Evolutionary conservation across 495 filamentous ascomycete genomes (phyloP).

Genomic region (Penicillium herquei): DNA sequence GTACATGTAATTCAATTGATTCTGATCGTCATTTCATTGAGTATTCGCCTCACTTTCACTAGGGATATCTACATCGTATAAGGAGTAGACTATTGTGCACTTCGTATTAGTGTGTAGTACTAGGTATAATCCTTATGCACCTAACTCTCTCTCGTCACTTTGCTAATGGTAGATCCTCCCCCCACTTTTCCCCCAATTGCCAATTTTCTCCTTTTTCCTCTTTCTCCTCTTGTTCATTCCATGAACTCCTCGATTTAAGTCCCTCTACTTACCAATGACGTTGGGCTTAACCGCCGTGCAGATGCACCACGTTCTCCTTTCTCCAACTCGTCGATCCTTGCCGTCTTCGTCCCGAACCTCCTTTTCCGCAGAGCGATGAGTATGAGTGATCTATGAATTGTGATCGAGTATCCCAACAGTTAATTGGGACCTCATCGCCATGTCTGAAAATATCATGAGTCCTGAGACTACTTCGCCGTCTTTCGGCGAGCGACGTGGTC

Average conservation of each 20-base stretch:
- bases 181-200: constrained; percentile 8
- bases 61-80: no score
- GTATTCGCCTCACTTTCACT: no score
- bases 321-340: constrained; percentile 22
- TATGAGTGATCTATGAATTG: not conserved
- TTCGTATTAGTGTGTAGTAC: no score
- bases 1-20: no score
- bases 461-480: constrained; percentile 22
- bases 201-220: constrained; percentile 14
- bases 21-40: no score
- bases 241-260: no score
- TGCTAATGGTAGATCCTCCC: constrained; percentile 14
- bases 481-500: constrained; percentile 41
- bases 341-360: constrained; percentile 16
- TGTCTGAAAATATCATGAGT: constrained; percentile 11
- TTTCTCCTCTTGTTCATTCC: constrained; percentile 2
- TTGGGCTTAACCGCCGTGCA: constrained; percentile 17
- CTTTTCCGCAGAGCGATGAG: constrained; percentile 11
- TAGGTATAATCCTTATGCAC: constrained; percentile 13
- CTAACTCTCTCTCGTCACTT: not conserved
- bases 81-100: no score
- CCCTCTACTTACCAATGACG: constrained; percentile 7
- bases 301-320: constrained; percentile 17
- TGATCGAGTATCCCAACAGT: no score
- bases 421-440: not conserved